Evolutionary conservation across 257 asterid genomes (phyloP).

Genomic region (Handroanthus guayacan): DNA sequence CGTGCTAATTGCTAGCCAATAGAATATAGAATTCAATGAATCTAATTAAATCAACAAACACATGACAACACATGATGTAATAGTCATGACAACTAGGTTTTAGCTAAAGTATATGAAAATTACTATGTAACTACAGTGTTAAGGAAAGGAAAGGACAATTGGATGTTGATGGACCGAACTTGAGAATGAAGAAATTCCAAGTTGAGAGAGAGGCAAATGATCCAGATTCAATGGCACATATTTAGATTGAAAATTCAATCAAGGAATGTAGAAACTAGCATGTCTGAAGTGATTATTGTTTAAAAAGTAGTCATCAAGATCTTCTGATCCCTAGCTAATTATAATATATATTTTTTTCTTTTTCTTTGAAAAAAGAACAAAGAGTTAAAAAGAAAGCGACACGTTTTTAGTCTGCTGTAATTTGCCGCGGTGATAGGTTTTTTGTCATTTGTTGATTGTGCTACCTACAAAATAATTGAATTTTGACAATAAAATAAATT

Average conservation of each 20-base stretch:
- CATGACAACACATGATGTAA: no score
- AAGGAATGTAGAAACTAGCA: not conserved
- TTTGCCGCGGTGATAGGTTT: no score
- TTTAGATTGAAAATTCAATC: constrained; percentile 6
- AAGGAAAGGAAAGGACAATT: not conserved
- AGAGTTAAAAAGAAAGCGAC: no score
- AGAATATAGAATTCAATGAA: no score
- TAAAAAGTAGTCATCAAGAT: not conserved
- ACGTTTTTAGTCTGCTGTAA: no score
- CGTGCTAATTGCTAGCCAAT: not conserved
- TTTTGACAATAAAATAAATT: no score
- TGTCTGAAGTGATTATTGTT: not conserved
- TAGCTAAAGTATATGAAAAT: not conserved
- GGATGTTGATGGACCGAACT: constrained; percentile 27
- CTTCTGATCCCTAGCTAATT: not conserved
- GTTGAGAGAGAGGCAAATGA: constrained; percentile 21
- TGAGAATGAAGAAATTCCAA: constrained; percentile 16
- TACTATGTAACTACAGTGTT: not conserved
- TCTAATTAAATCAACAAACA: no score
- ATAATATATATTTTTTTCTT: not conserved
- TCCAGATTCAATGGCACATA: constrained; percentile 40
- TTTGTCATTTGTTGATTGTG: no score
- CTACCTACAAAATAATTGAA: no score
- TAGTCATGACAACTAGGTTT: no score
- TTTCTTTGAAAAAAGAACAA: not conserved